These are phyloP conservation scores for Rhododendron simsii DNA, from an alignment of 148 eudicot genomes.

Conservation along the genomic window DNA sequence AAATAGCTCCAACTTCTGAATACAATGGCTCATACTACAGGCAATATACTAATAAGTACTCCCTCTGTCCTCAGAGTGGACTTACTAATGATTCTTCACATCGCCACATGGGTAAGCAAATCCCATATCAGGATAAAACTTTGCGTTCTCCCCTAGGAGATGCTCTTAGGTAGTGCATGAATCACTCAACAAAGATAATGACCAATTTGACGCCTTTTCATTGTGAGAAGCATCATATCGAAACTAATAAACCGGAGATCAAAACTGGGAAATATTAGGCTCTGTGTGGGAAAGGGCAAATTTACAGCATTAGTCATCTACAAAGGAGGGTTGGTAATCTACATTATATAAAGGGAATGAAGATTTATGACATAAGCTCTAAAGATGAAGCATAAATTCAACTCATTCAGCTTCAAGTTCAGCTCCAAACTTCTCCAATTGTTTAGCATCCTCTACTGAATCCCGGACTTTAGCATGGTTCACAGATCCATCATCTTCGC, in stretches of 20 bases:
- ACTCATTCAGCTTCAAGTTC: conserved; percentile 76
- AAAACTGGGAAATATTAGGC: not conserved
- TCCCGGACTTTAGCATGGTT: conserved; percentile 77
- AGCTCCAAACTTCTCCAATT: conserved; percentile 76
- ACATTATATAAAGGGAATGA: not conserved
- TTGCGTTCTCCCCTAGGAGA: not conserved
- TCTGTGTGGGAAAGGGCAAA: not conserved
- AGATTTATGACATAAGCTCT: not conserved
- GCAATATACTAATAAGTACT: not conserved
- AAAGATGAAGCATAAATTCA: not conserved
- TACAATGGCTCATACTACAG: not conserved
- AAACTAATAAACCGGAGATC: not conserved
- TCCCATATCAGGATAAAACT: too few species aligned
- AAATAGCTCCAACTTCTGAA: not conserved
- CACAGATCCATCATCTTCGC: conserved; percentile 74
- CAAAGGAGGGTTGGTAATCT: not conserved
- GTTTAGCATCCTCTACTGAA: conserved; percentile 57
- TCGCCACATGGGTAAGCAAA: not conserved
- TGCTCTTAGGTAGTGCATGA: not conserved
- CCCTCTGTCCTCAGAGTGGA: not conserved
- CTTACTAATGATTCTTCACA: not conserved
- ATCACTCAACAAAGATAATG: not conserved
- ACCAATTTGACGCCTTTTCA: not conserved
- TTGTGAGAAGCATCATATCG: not conserved
- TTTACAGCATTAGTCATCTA: not conserved